Evolutionary conservation across 2,329 filamentous ascomycete species (phyloP).

Genomic region (Xylariales sp.): DNA sequence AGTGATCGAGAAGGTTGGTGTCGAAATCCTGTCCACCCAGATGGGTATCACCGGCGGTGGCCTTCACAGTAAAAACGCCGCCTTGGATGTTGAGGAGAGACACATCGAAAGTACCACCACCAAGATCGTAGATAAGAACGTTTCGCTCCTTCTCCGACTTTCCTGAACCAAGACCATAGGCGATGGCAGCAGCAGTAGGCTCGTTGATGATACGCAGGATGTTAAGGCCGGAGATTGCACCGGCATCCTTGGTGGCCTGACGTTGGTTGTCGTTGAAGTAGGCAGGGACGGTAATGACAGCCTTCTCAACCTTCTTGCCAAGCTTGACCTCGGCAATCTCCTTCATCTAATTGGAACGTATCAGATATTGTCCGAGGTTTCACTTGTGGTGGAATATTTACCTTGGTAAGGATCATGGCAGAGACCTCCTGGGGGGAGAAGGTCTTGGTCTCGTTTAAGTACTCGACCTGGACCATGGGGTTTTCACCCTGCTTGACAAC

Average conservation of each 20-base stretch:
- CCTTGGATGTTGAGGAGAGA: slow-evolving; percentile 98
- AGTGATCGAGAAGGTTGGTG: slow-evolving; percentile 90
- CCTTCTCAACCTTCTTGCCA: slow-evolving; percentile 98
- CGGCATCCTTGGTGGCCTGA: slow-evolving; percentile 98
- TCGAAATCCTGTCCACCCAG: slow-evolving; percentile 96
- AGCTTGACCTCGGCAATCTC: slow-evolving; percentile 98
- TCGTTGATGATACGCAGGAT: slow-evolving; percentile 99
- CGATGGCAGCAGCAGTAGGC: slow-evolving; percentile 95
- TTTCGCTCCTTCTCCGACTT: slow-evolving; percentile 98
- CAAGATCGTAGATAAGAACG: slow-evolving; percentile 98
- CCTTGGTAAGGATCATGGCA: slow-evolving; percentile 97
- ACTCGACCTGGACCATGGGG: slow-evolving; percentile 92
- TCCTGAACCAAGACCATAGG: slow-evolving; percentile 92
- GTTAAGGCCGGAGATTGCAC: slow-evolving; percentile 94
- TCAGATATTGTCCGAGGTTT: neutral
- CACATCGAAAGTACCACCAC: slow-evolving; percentile 99
- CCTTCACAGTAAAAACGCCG: slow-evolving; percentile 98
- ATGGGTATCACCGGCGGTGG: slow-evolving; percentile 95
- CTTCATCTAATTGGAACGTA: slow-evolving; percentile 69
- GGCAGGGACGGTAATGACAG: slow-evolving; percentile 95
- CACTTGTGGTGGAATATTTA: slow-evolving; percentile 31
- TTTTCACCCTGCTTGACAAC: slow-evolving; percentile 83
- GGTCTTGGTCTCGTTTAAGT: slow-evolving; percentile 88
- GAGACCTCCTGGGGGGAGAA: slow-evolving; percentile 99
- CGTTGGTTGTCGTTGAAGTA: slow-evolving; percentile 99